Evolutionary conservation across 2,329 filamentous ascomycete genomes (phyloP), one percentile per base, ranked within the genome.

Genomic region (Cladobotryum protrusum): DNA sequence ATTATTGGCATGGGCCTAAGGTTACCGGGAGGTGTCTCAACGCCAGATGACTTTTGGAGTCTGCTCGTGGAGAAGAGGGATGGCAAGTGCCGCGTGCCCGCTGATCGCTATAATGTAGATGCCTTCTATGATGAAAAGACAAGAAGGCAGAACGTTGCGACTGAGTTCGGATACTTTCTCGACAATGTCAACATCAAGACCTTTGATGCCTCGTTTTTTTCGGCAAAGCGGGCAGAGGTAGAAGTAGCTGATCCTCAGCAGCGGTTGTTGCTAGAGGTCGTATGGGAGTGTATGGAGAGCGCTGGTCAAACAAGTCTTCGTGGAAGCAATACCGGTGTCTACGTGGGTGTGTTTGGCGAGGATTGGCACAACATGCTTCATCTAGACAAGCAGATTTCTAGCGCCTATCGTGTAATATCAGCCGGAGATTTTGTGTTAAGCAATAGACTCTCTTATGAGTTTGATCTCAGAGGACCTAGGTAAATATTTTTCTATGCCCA

Each of bases 391-490:
- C 56, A 57, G 15, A 42, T 46, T n/a, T 45, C 54, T 3, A 54
- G 52, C 13, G 50, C 45, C 5, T 59, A 64, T 29, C 53, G 59
- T 2, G 53, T 59, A 14, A 53, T 59, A 4, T 58, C 61, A 1
- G 49, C 50, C 5, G 60, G 55, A 5, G 57, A 63, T 39, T 61
- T 60, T 45, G 54, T 59, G 15, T 19, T 67, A 4, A 52, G 64
- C 14, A 70, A 69, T 39, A 56, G 67, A 1, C 47, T 64, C 1
- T 62, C 60, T 2, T 65, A 68, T 33, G 64, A 67, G 24, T 63
- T 62, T n/a, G 59, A 65, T 36, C 49, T 70, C 3, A 61, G 48
- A 2, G 67, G 67, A 0, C 67, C 20, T 11, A n/a, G 24, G 24
- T 29, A 29, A 29, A 4, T 8, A 29, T 8, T 8, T 29, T 8